A percentile compares a stretch with the other conserved stretches of the same genome.
Conservation (phyloP, 2,329 filamentous ascomycete genomes). For the Venturiaceae sp. region DNA sequence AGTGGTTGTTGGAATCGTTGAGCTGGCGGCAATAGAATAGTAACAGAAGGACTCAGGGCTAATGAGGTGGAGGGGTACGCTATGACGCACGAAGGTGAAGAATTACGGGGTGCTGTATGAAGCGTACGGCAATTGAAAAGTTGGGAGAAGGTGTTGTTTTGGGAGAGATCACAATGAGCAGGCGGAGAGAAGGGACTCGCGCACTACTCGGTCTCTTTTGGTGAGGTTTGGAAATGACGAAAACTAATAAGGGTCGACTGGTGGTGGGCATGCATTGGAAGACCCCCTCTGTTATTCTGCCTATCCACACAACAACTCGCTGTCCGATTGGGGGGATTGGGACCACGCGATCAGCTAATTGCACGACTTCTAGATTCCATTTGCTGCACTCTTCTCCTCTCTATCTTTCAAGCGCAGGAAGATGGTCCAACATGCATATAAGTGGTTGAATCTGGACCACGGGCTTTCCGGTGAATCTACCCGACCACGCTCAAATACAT, state of each 20-base stretch:
- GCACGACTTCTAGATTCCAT: neutral
- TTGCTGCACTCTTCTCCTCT: neutral
- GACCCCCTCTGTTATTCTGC: neutral
- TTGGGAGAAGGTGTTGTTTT: too few species aligned
- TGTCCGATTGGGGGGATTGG: too few species aligned
- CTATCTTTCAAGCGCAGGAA: too few species aligned
- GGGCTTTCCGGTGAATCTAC: neutral
- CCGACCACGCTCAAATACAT: neutral
- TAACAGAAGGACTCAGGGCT: neutral
- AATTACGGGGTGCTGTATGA: neutral
- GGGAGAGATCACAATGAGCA: too few species aligned
- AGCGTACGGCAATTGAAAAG: neutral
- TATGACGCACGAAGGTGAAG: neutral
- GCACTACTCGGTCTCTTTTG: too few species aligned
- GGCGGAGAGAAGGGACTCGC: too few species aligned
- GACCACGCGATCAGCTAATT: neutral
- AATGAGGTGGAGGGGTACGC: neutral
- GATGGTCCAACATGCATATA: neutral
- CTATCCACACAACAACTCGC: too few species aligned
- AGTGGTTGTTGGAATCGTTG: neutral
- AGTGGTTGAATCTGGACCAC: neutral
- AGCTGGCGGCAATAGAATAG: neutral
- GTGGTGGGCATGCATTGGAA: too few species aligned
- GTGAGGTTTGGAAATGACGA: too few species aligned
- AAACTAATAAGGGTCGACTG: too few species aligned